These are phyloP conservation scores for Xylaria sp. DNA, from an alignment of 495 filamentous ascomycete genomes.

Conservation along the genomic window DNA sequence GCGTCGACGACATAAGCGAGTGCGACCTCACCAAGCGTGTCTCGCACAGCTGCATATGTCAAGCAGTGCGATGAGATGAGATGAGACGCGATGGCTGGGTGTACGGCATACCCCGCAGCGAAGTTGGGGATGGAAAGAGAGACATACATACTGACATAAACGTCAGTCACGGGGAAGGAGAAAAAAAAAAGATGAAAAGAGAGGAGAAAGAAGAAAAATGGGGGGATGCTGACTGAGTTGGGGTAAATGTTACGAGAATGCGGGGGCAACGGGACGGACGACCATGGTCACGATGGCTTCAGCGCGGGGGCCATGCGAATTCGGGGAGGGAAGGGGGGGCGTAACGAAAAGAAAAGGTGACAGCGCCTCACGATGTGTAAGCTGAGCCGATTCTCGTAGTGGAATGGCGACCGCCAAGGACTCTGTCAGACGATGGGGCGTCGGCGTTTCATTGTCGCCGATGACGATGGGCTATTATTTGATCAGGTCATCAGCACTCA, in stretches of 20 bases:
- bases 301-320: background rate
- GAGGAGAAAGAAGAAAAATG: background rate
- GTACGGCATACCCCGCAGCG: constrained; percentile 8
- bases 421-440: constrained; percentile 9
- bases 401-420: constrained; percentile 6
- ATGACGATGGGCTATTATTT: background rate
- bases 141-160: background rate
- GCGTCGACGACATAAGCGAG: background rate
- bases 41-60: background rate
- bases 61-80: background rate
- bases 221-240: background rate
- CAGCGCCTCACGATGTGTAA: background rate
- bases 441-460: constrained; percentile 2
- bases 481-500: background rate
- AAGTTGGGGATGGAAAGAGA: background rate
- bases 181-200: background rate
- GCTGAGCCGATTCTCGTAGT: background rate
- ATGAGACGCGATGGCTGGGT: background rate
- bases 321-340: background rate
- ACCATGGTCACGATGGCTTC: background rate
- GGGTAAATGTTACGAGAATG: constrained; percentile 9
- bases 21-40: background rate
- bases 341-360: background rate
- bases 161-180: background rate
- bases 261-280: background rate